Conservation (phyloP, 2,329 filamentous ascomycete genomes). For the Diaporthe caulivora region DNA sequence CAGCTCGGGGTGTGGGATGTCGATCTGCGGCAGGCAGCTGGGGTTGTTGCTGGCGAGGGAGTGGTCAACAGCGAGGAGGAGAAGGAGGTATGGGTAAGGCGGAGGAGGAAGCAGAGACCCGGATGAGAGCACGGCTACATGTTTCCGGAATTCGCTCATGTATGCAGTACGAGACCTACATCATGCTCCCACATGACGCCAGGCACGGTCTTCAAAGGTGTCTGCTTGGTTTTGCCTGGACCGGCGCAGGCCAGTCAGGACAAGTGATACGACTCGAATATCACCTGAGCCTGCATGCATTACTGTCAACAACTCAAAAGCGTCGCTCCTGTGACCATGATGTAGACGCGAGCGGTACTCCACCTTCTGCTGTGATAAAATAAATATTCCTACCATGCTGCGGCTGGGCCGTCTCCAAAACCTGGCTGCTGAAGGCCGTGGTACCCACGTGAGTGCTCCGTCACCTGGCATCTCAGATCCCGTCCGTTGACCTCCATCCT, state of each 20-base stretch:
- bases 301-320: no score
- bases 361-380: no score
- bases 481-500: background rate
- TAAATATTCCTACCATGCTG: no score
- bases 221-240: no score
- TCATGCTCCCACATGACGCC: background rate
- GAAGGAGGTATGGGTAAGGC: conserved; percentile 32
- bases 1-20: conserved; percentile 36
- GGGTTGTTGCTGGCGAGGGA: background rate
- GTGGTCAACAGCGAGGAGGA: background rate
- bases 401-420: no score
- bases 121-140: background rate
- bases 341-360: no score
- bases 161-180: background rate
- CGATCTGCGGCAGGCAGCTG: conserved; percentile 14
- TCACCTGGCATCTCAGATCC: background rate
- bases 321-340: no score
- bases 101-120: background rate
- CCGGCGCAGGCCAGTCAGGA: no score
- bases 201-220: no score
- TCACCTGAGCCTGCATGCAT: no score
- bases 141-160: background rate
- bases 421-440: background rate
- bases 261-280: no score
- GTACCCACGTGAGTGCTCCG: background rate